Base-by-base conservation (phyloP, 306 rosid species). In the Styphnolobium japonicum region DNA sequence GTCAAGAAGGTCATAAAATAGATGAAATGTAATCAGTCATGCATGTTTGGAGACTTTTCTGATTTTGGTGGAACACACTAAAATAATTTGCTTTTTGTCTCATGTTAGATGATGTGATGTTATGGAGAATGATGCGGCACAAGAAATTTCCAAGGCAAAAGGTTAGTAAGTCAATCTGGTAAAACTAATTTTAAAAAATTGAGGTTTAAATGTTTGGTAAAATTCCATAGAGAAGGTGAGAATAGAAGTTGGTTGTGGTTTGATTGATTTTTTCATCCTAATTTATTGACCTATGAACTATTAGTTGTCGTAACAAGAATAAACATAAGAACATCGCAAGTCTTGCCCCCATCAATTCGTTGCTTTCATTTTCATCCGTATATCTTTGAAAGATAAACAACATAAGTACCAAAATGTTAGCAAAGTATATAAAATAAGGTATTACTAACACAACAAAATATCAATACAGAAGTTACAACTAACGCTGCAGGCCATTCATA, bases 131-230 rank as follows among this genome's bases (percentile, higher is more conserved):
- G 14, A n/a, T 7, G n/a, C 16, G 19, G 22, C 58, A 1, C 25
- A 15, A 8, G 48, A 71, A 48, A 70, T 70, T 29, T 49, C 27
- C 7, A 16, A 27, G 33, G 51, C 52, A 37, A 4, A 39, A 40
- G 21, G 4, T 5, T 14, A 5, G 39, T 11, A 11, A 42, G 29
- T 42, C 56, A 23, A 67, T 10, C n/a, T 65, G n/a, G 16, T 31
- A 8, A 18, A 16, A 34, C 0, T 12, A 18, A 66, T 43, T 68
- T 43, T 48, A 25, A n/a, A 27, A 49, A 29, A 48, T 4, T n/a
- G 4, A 10, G 10, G 33, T 19, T 16, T 40, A 76, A 63, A 8
- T 67, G 80, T 85, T 85, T 75, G 89, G 83, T 67, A 19, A 76
- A 58, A 43, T 34, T 39, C 82, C 85, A 71, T 7, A 14, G 69